A percentile compares a stretch with the other conserved stretches of the same genome.
Evolutionary conservation across 73 alveolate species (phyloP).

Genomic region (Paramecium caudatum): DNA sequence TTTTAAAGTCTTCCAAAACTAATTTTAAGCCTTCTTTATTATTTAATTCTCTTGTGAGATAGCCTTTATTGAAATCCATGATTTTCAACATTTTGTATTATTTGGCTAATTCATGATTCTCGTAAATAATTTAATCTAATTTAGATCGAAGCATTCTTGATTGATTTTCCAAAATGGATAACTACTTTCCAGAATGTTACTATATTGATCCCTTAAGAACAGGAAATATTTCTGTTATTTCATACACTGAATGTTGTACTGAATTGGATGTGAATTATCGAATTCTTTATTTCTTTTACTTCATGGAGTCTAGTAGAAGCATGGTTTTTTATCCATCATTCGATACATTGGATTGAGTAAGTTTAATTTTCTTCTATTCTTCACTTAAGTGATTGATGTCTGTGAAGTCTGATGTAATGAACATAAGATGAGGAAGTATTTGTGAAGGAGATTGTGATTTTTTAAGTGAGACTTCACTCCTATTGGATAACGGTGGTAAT

Average conservation of each 20-base stretch:
- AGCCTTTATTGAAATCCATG: slow-evolving; percentile 53
- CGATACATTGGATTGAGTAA: neutral
- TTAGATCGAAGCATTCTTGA: slow-evolving; percentile 39
- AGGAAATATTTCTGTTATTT: slow-evolving; percentile 60
- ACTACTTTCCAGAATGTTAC: slow-evolving; percentile 47
- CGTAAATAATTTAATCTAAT: slow-evolving; percentile 50
- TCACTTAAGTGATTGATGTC: slow-evolving; percentile 41
- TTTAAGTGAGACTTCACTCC: neutral
- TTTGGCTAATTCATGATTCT: slow-evolving; percentile 56
- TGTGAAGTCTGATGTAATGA: slow-evolving; percentile 63
- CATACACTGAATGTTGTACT: neutral
- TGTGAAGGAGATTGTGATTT: neutral
- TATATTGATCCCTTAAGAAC: slow-evolving; percentile 13
- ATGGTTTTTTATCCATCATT: slow-evolving; percentile 27
- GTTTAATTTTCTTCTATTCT: slow-evolving; percentile 36
- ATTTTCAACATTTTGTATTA: slow-evolving; percentile 49
- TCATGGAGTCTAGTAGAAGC: neutral
- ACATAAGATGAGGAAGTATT: neutral
- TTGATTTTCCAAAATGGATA: slow-evolving; percentile 4
- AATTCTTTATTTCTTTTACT: slow-evolving; percentile 35
- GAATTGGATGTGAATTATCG: slow-evolving; percentile 61
- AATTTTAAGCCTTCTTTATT: slow-evolving; percentile 30
- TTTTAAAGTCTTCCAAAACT: neutral
- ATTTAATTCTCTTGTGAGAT: slow-evolving; percentile 28
- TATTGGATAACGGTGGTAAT: neutral